Conservation (phyloP, 306 rosid genomes). For the Gastrolobium villosum region DNA sequence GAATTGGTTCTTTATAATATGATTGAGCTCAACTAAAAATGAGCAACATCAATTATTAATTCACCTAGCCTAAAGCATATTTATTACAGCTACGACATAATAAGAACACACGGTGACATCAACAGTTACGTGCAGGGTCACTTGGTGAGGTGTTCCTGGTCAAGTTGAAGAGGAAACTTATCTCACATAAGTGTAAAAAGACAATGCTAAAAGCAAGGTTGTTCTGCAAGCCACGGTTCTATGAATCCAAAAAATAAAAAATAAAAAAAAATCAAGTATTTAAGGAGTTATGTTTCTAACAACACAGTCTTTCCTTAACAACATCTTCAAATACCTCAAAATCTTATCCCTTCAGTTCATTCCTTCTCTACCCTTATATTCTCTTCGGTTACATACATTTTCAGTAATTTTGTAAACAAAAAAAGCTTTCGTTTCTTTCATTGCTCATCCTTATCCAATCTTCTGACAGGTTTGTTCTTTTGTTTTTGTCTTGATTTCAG, state of each 20-base stretch:
- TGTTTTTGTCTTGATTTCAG: neutral
- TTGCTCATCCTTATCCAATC: conserved; percentile 5
- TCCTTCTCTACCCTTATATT: conserved; percentile 5
- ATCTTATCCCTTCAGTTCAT: conserved; percentile 36
- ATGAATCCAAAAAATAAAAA: conserved; percentile 42
- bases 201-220: conserved; percentile 56
- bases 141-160: conserved; percentile 65
- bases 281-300: conserved; percentile 49
- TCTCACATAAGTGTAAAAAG: conserved; percentile 49
- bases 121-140: conserved; percentile 56
- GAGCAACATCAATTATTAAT: neutral
- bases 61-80: neutral
- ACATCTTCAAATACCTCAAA: conserved; percentile 42
- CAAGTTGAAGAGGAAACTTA: conserved; percentile 47
- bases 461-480: conserved; percentile 23
- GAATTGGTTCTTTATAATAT: too few relatives aligned
- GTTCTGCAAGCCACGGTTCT: conserved; percentile 69
- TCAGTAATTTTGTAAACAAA: conserved; percentile 15
- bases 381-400: conserved; percentile 38
- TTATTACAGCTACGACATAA: neutral
- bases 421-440: neutral
- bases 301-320: conserved; percentile 51
- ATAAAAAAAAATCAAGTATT: conserved; percentile 56
- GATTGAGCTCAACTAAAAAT: too few relatives aligned
- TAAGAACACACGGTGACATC: conserved; percentile 26